phyloP scores from a whole-genome alignment of 2,329 filamentous ascomycete species.

The Periconia sp. region DNA sequence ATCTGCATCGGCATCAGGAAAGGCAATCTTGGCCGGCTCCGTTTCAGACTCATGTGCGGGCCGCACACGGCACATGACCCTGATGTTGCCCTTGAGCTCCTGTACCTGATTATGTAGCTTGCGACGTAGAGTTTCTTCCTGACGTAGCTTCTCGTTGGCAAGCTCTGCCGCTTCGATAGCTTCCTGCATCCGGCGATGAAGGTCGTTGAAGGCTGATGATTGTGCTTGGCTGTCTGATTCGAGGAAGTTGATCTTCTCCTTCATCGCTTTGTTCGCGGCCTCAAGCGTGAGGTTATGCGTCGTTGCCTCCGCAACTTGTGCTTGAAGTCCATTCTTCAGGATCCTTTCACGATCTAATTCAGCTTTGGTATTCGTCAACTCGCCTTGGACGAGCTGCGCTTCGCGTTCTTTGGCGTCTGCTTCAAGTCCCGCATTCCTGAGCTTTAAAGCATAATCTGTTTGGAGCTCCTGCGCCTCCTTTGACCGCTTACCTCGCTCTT shows the following conservation, averaged over 20 bases:
- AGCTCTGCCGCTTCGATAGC: constrained; percentile 72
- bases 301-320: constrained; percentile 54
- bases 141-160: constrained; percentile 81
- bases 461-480: constrained; percentile 70
- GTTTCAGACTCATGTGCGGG: constrained; percentile 68
- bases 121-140: constrained; percentile 86
- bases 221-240: constrained; percentile 90
- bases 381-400: constrained; percentile 54
- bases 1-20: constrained; percentile 80
- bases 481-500: constrained; percentile 63
- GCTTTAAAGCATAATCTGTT: constrained; percentile 54
- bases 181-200: constrained; percentile 80
- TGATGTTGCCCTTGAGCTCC: constrained; percentile 96
- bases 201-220: constrained; percentile 80
- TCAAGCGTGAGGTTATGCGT: constrained; percentile 65
- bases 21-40: constrained; percentile 74
- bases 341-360: constrained; percentile 64
- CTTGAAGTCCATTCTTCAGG: constrained; percentile 63
- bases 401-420: constrained; percentile 63
- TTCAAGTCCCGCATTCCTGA: constrained; percentile 55
- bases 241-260: constrained; percentile 84
- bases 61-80: constrained; percentile 95
- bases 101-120: constrained; percentile 98
- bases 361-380: constrained; percentile 56
- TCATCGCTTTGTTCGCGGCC: constrained; percentile 74